A percentile compares a stretch with the other conserved stretches of the same genome.
Conservation (phyloP, 208 protist genomes). For the Trypanosoma theileri region DNA sequence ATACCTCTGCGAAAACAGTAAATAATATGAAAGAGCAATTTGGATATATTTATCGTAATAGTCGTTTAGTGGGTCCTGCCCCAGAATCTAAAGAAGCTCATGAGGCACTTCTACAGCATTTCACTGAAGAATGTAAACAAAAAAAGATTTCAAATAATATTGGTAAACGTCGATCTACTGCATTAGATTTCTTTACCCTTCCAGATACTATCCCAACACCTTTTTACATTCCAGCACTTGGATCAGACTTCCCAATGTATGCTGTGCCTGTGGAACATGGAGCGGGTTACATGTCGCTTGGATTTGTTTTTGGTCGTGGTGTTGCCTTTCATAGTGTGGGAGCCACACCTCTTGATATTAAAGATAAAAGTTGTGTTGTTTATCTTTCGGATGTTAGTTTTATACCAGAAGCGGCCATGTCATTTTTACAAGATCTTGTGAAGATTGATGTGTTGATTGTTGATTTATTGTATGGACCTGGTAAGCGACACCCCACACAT, state of each 20-base stretch:
- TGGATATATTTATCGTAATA: constrained; percentile 81
- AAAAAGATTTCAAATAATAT: constrained; percentile 51
- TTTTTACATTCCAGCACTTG: constrained; percentile 52
- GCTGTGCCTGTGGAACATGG: constrained; percentile 82
- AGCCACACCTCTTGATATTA: constrained; percentile 2
- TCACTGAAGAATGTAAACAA: constrained; percentile 11
- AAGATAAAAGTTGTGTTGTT: constrained; percentile 55
- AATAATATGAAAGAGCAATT: constrained; percentile 39
- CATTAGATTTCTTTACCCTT: constrained; percentile 73
- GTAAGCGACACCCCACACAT: constrained; percentile 50
- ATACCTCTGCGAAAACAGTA: constrained; percentile 50
- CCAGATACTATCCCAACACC: constrained; percentile 34
- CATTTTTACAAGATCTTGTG: constrained; percentile 68
- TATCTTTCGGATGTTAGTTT: constrained; percentile 85
- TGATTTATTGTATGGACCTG: constrained; percentile 64
- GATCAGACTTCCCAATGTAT: constrained; percentile 52
- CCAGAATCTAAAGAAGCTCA: constrained; percentile 33
- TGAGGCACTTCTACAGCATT: background rate
- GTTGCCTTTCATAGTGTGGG: constrained; percentile 52
- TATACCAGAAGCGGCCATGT: constrained; percentile 44
- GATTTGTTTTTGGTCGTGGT: constrained; percentile 80
- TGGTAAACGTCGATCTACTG: constrained; percentile 78
- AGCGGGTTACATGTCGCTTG: constrained; percentile 71
- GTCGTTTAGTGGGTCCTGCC: constrained; percentile 41
- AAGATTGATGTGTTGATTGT: constrained; percentile 86